Conservation (phyloP, 352 stramenopile species). For the Phytophthora fragariae region DNA sequence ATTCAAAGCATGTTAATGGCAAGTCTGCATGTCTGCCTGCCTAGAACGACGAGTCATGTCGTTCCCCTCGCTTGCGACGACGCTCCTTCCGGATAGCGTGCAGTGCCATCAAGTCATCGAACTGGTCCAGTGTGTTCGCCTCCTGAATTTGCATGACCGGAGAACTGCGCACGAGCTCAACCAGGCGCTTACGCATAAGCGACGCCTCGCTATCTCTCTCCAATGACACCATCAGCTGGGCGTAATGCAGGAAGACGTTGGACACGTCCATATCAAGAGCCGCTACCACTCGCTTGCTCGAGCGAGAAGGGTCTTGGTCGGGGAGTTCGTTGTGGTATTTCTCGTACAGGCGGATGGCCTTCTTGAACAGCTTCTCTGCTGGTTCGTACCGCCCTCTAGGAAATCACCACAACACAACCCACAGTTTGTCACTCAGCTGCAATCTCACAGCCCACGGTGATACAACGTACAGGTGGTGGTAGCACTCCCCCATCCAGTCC, state of each 20-base stretch:
- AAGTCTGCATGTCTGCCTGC: not conserved
- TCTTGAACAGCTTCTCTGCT: constrained; percentile 14
- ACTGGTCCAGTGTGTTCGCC: not conserved
- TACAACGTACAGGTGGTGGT: constrained; percentile 15
- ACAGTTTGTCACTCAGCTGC: not conserved
- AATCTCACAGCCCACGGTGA: not conserved
- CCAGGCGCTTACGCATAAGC: constrained; percentile 8
- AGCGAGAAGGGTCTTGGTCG: not conserved
- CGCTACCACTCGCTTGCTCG: not conserved
- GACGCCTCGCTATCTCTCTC: constrained; percentile 13
- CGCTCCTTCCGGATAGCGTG: constrained; percentile 6
- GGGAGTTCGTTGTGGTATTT: constrained; percentile 14
- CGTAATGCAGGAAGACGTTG: constrained; percentile 8
- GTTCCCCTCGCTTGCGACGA: constrained; percentile 1
- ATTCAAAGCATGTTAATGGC: not conserved
- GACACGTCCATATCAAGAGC: not conserved
- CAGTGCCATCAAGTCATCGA: constrained; percentile 14
- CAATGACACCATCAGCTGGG: constrained; percentile 13
- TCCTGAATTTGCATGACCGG: not conserved
- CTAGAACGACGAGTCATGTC: constrained; percentile 1
- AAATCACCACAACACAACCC: not conserved
- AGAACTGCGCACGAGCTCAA: constrained; percentile 8
- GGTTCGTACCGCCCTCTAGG: constrained; percentile 1
- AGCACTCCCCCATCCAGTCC: constrained; percentile 13
- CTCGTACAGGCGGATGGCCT: constrained; percentile 19